Percentiles rank a stretch among this genome's conserved stretches.
Evolutionary conservation across 306 rosid species (phyloP).

Genomic region (Gastrolobium bilobum): DNA sequence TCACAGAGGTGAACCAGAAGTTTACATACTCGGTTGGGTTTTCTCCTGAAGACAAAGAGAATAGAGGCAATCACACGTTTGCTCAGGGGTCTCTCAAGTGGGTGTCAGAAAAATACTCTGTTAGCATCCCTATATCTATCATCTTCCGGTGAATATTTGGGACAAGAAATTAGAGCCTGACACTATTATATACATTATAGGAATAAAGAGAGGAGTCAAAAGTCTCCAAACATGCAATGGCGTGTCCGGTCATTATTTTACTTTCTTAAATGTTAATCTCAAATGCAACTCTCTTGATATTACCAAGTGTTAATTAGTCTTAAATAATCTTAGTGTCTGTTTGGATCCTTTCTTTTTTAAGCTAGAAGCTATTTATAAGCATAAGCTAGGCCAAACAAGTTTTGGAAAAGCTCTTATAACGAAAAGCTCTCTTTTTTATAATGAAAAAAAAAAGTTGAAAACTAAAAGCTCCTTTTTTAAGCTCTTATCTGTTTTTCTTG

Average conservation of each 20-base stretch:
- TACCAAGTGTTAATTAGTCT: not conserved
- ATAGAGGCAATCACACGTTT: conserved; percentile 7
- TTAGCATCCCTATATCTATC: conserved; percentile 56
- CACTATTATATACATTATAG: not conserved
- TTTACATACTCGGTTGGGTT: conserved; percentile 47
- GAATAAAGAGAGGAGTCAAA: conserved; percentile 35
- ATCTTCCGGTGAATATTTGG: conserved; percentile 42
- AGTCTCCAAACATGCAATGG: not conserved
- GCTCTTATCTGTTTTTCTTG: too few relatives aligned
- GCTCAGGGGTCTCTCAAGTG: conserved; percentile 60
- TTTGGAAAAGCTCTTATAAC: too few relatives aligned
- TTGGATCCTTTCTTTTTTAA: too few relatives aligned
- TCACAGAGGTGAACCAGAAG: conserved; percentile 58
- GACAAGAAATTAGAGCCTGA: not conserved
- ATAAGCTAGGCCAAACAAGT: too few relatives aligned
- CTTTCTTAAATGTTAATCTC: conserved; percentile 12
- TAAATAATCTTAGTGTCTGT: too few relatives aligned
- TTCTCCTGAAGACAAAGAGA: conserved; percentile 33
- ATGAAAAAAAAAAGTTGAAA: too few relatives aligned
- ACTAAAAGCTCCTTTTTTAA: too few relatives aligned
- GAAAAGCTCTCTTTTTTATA: too few relatives aligned
- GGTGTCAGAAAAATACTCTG: conserved; percentile 59
- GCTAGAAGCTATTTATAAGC: too few relatives aligned
- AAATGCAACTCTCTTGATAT: not conserved
- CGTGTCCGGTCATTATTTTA: not conserved